Evolutionary conservation across 306 rosid genomes (phyloP), one percentile per base, ranked within the genome.

Genomic region (Inga leiocalycina): DNA sequence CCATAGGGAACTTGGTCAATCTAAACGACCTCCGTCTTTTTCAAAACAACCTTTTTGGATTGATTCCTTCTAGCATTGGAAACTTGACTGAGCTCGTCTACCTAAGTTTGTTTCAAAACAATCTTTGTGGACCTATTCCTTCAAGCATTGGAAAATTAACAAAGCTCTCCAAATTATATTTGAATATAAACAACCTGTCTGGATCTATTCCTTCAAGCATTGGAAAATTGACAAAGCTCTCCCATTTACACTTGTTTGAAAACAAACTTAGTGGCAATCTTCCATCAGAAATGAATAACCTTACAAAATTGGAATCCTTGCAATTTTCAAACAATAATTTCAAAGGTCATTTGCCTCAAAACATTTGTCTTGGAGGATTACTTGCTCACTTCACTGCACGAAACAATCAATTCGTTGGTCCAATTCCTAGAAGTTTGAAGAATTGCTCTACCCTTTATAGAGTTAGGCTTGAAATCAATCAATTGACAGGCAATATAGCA

Each of bases 321-420:
- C 30, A 27, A 27, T 0, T 27, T 27, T 27, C 30, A 27, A 27
- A 27, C 30, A 27, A 27, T 27, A 27, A 27, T 27, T 27, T 27
- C 30, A 27, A 27, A 27, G 30, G 59, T 17, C n/a, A 16, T 14
- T 52, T 52, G 9, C 59, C 59, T 4, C 57, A 52, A 52, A 8
- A 52, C 59, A 5, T 52, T 52, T 52, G 59, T 15, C 59, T 52
- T 16, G 59, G 59, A 16, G 59, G 59, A 14, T 17, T 52, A 17
- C 59, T 15, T 52, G 2, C 8, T 3, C 0, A 12, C 1, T 0
- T 52, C 22, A 0, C 9, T 52, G n/a, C 59, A 17, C 0, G 0
- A 0, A 15, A 16, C 6, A 52, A 52, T 16, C 59, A 52, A 17
- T 52, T 52, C n/a, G 17, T 22, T 3, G n/a, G 59, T 52, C 59